Base-by-base conservation (phyloP, 495 filamentous ascomycete genomes). In the Astrothelium subdiscretum region DNA sequence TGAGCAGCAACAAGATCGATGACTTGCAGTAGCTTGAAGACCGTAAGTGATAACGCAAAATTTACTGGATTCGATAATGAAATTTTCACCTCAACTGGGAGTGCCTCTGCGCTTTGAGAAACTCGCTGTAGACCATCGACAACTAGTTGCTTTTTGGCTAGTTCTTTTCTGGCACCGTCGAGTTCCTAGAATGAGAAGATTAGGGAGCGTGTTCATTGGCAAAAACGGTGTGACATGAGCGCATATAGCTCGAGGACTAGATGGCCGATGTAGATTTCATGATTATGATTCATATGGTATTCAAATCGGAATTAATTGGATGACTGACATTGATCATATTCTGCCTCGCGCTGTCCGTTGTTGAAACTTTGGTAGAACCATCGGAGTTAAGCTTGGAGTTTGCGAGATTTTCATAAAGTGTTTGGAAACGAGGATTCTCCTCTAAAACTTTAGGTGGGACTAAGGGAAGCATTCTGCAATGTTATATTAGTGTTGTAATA, bases 401-500 rank as follows among this genome's bases (percentile, higher is more conserved):
- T 24, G 64, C 64, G 22, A 77, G 64, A 42, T 73, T 67, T 44
- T 67, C 63, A 65, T 77, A 75, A 6, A 77, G 66, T 6, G 65
- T 62, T 13, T 69, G 67, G 60, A 77, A 75, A 22, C 67, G 67
- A 29, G 74, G 75, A 63, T 77, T 76, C 5, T 66, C 54, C 11
- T 67, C 44, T 10, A 74, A 62, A 13, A 71, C 61, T 2, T 42
- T 52, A 0, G 65, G 59, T 27, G 72, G 69, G 11, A 76, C 61
- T 58, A 72, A 71, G 4, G 73, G 74, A 4, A 76, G 63, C 73
- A 75, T 75, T 2, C 22, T 62, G 31, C n/a, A 26, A 11, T n/a
- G n/a, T n/a, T n/a, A n/a, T n/a, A n/a, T n/a, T n/a, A n/a, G n/a
- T n/a, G n/a, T n/a, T n/a, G n/a, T n/a, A n/a, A n/a, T n/a, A n/a